phyloP scores from a whole-genome alignment of 108 stramenopile species.

The Aurantiochytrium sp. region DNA sequence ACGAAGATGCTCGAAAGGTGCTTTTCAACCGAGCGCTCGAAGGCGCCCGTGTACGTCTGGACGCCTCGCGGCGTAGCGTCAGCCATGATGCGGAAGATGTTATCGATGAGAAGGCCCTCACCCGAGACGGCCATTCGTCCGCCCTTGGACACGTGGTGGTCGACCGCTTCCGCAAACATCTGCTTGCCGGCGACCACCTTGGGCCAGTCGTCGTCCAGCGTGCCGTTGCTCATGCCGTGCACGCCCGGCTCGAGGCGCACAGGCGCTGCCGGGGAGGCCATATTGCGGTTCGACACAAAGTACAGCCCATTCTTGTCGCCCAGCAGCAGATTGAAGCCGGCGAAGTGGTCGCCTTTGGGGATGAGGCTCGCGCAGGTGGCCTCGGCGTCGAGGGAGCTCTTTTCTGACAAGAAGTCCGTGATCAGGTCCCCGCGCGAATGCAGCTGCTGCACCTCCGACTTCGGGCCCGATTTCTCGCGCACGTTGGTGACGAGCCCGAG shows the following conservation, averaged over 20 bases:
- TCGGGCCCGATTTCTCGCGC: not conserved
- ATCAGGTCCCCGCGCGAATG: not conserved
- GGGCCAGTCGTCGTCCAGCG: not conserved
- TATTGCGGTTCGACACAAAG: not conserved
- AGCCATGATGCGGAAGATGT: not conserved
- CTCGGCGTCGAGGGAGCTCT: not conserved
- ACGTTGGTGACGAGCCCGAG: not conserved
- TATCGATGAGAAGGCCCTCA: not conserved
- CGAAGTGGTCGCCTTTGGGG: not conserved
- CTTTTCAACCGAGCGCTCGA: not conserved
- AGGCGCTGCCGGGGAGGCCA: not conserved
- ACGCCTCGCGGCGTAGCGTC: not conserved
- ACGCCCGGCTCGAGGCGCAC: not conserved
- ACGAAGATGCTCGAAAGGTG: not conserved
- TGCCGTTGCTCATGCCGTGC: not conserved
- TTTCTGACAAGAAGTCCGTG: not conserved
- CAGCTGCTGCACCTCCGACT: not conserved
- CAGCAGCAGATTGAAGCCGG: not conserved
- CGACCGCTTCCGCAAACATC: not conserved
- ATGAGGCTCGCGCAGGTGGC: not conserved
- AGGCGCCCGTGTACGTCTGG: not conserved
- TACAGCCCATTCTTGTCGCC: slow-evolving; percentile 11
- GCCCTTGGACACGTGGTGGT: not conserved
- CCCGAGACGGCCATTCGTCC: not conserved
- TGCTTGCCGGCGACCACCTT: not conserved